Base-by-base conservation (phyloP, 148 eudicot species). In the Polygonum maritimum region DNA sequence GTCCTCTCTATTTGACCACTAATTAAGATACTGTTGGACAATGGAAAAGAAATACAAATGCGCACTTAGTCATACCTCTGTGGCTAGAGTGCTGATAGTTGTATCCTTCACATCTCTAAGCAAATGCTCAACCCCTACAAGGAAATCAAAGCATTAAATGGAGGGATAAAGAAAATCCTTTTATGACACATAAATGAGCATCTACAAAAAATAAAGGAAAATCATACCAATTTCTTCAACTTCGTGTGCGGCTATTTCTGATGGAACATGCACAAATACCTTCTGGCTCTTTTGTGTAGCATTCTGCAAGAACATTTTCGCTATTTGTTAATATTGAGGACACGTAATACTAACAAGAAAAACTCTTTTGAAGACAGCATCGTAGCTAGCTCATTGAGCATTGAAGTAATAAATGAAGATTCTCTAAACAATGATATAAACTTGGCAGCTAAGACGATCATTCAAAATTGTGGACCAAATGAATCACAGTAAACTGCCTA, bases 71-170 rank as follows among this genome's bases (percentile, higher is more conserved):
- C 44, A 77, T 71, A 87, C 98, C 97, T 95, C 97, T 5, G 98
- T 92, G 49, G 98, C 98, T 58, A 95, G 89, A 36, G 98, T 95
- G 79, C 98, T 92, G 80, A 95, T 88, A 45, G 96, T 95, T 57
- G 98, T 95, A 82, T 95, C 98, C 84, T 90, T 95, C 85, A 95
- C 98, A 76, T 95, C 98, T 81, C 98, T 92, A 62, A 95, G 87
- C 85, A 95, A 88, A 88, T 95, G 98, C 77, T 95, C 98, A 79
- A 95, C 98, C 35, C 98, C 98, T 95, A 81, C 63, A 84, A 57
- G 48, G 39, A 73, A n/a, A 54, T 26, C 41, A 75, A 76, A 67
- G 40, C 44, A 67, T 45, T 67, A 67, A 1, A 36, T 67, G 11
- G 38, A 67, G 44, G 35, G 22, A 15, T 10, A 67, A 63, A 33